Evolutionary conservation across 805 yeast species (phyloP).

Genomic region (Debaryomyces hansenii): DNA sequence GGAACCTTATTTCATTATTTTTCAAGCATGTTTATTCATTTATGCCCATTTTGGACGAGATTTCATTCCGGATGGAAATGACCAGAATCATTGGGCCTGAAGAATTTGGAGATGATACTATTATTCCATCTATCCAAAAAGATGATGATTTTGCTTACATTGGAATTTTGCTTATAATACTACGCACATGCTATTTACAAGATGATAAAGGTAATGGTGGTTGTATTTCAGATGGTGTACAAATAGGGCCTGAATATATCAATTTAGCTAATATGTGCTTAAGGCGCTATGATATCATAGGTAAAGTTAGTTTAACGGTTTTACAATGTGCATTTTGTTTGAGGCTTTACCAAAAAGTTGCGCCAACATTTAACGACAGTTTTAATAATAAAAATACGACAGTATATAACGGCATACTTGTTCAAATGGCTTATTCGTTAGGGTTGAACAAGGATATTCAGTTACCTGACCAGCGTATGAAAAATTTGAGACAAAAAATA

Average conservation of each 20-base stretch:
- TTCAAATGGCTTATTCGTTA: slow-evolving; percentile 60
- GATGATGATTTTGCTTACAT: neutral
- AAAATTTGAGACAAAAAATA: slow-evolving; percentile 19
- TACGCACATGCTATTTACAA: slow-evolving; percentile 10
- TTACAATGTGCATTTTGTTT: slow-evolving; percentile 50
- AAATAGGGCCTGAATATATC: neutral
- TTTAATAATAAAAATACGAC: slow-evolving; percentile 56
- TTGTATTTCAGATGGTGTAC: neutral
- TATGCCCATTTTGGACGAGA: slow-evolving; percentile 61
- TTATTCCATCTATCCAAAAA: neutral
- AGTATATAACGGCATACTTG: slow-evolving; percentile 49
- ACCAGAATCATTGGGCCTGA: slow-evolving; percentile 37
- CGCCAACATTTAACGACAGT: slow-evolving; percentile 51
- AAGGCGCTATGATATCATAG: neutral
- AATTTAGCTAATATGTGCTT: neutral
- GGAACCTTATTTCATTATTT: slow-evolving; percentile 53
- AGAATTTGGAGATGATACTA: too few species aligned
- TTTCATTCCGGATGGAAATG: slow-evolving; percentile 40
- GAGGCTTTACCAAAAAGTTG: slow-evolving; percentile 43
- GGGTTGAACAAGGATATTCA: slow-evolving; percentile 62
- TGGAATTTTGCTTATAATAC: neutral
- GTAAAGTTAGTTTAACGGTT: slow-evolving; percentile 42
- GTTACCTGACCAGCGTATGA: slow-evolving; percentile 35
- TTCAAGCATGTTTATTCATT: slow-evolving; percentile 57
- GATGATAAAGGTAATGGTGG: neutral